Evolutionary conservation across 495 filamentous ascomycete genomes (phyloP), one percentile per base, ranked within the genome.

Genomic region (Penicillium crystallinum): DNA sequence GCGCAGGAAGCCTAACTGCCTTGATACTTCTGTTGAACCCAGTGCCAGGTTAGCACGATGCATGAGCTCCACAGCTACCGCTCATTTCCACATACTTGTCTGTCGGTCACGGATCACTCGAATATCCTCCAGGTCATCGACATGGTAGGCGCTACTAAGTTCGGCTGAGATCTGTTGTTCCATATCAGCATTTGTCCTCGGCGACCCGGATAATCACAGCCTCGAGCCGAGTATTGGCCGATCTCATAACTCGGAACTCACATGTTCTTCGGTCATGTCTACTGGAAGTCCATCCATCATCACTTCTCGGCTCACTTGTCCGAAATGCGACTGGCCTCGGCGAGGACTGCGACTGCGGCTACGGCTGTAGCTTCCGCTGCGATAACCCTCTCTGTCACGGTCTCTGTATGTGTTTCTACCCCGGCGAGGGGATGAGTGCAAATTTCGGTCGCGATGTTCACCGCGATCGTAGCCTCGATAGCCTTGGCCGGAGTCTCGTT

Each of bases 1-100:
- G 53, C 81, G 79, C 40, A 86, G 77, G 63, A 89, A 90, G 4
- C 82, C 87, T 64, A 89, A 79, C 35, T 77, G 76, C 40, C 82
- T 75, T 12, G 84, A 85, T 39, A 76, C 44, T 43, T 81, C 83
- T 87, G 57, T 12, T 6, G 6, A 21, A 15, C 8, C 8, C 17
- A 17, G 36, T 29, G 7, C 18, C 2, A 34, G 8, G 35, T 61
- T 7, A 62, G 35, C 7, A 27, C 15, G 17, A 21, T 38, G 19
- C 18, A 31, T 1, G 5, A 7, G 6, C 3, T 7, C 14, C 9
- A 17, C 21, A 4, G 22, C 2, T 18, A 0, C 14, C 11, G 42
- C 12, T 2, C 12, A 0, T 3, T 33, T 34, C 22, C 31, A 65
- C 76, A 49, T 68, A 86, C 84, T 84, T 9, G 83, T 86, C 54